These are phyloP conservation scores for Boletus patriciae DNA, from an alignment of 768 basidiomycete genomes.

Conservation along the genomic window DNA sequence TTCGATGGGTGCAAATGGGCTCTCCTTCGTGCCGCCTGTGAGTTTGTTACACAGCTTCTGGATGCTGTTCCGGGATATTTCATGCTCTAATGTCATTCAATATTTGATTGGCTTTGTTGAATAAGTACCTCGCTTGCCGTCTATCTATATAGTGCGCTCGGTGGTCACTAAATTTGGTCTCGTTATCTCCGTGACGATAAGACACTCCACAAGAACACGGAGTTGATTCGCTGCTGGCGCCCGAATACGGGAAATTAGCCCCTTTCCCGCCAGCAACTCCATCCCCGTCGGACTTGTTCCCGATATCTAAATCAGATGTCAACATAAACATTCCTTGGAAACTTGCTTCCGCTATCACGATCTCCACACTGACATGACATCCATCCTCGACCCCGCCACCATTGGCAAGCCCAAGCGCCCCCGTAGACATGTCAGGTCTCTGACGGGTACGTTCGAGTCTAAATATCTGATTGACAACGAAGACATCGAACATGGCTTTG, in stretches of 20 bases:
- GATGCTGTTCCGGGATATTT: conserved; percentile 16
- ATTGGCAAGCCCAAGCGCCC: conserved; percentile 58
- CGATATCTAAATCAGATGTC: background rate
- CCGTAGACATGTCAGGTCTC: conserved; percentile 66
- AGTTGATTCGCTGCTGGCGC: no score
- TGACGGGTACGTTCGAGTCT: conserved; percentile 49
- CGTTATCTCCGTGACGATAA: no score
- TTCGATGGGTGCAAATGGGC: background rate
- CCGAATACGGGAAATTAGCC: background rate
- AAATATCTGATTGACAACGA: background rate
- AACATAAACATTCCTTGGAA: background rate
- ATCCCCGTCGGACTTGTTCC: background rate
- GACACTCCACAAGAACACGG: no score
- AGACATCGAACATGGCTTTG: background rate
- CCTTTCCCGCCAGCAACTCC: background rate
- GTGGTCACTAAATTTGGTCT: background rate
- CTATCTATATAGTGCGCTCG: no score
- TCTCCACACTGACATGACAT: conserved; percentile 47
- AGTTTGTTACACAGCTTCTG: conserved; percentile 4
- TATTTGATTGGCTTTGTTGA: background rate
- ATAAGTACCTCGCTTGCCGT: no score
- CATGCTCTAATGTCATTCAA: conserved; percentile 7
- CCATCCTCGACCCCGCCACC: conserved; percentile 59
- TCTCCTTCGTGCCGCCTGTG: background rate
- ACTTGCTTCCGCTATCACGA: background rate